phyloP scores from a whole-genome alignment of 495 filamentous ascomycete genomes.

The Rusavskia elegans region DNA sequence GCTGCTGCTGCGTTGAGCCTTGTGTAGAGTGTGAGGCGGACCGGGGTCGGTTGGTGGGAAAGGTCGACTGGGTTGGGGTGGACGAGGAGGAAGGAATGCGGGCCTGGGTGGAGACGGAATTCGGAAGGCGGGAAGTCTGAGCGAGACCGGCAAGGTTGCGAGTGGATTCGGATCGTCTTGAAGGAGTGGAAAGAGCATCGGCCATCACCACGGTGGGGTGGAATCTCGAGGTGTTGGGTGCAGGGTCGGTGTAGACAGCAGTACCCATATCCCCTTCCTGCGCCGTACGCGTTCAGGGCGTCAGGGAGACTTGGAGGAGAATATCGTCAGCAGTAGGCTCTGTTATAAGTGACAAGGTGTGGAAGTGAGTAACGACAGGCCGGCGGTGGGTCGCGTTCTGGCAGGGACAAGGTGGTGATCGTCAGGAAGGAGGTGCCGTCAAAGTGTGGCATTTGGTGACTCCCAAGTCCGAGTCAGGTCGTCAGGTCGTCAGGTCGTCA shows the following conservation, averaged over 20 bases:
- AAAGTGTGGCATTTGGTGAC: too few species aligned
- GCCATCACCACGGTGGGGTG: constrained; percentile 35
- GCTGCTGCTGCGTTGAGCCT: constrained; percentile 18
- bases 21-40: not conserved
- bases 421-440: too few species aligned
- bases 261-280: not conserved
- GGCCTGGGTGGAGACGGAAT: constrained; percentile 4
- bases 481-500: too few species aligned
- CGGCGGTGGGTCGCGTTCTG: too few species aligned
- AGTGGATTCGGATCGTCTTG: constrained; percentile 13
- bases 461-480: too few species aligned
- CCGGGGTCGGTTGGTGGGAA: not conserved
- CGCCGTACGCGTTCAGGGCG: not conserved
- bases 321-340: not conserved
- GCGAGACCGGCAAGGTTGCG: constrained; percentile 20
- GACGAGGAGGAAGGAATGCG: not conserved
- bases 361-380: too few species aligned
- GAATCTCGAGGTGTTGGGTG: constrained; percentile 8
- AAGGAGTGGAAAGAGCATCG: constrained; percentile 22
- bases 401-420: too few species aligned
- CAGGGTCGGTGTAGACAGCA: constrained; percentile 6
- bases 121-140: constrained; percentile 8
- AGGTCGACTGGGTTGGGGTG: not conserved
- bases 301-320: not conserved
- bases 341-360: too few species aligned